Evolutionary conservation across 495 filamentous ascomycete genomes (phyloP).

Genomic region (Amorphotheca resinae): DNA sequence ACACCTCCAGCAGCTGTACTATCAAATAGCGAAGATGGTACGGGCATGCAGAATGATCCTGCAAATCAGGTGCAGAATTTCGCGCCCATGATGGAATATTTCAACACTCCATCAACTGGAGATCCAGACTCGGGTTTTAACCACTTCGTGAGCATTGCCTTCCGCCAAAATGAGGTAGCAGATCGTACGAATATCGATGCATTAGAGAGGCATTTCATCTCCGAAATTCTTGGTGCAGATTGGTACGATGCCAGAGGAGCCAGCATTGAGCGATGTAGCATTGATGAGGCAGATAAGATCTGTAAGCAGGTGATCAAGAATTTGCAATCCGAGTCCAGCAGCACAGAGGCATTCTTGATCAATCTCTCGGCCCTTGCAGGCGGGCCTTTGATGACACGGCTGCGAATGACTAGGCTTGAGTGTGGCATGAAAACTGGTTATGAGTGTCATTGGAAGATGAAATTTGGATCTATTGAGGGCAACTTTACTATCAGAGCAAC

Average conservation of each 20-base stretch:
- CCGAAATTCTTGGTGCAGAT: slow-evolving; percentile 26
- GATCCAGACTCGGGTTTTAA: slow-evolving; percentile 12
- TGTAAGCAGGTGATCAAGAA: slow-evolving; percentile 32
- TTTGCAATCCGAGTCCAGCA: slow-evolving; percentile 28
- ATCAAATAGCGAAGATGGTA: slow-evolving; percentile 41
- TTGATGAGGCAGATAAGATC: slow-evolving; percentile 36
- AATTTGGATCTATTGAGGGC: slow-evolving; percentile 31
- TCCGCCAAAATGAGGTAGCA: slow-evolving; percentile 14
- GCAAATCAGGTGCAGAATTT: neutral
- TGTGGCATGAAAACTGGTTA: slow-evolving; percentile 28
- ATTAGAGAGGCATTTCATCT: slow-evolving; percentile 33
- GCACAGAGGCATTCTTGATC: slow-evolving; percentile 37
- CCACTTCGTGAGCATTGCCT: slow-evolving; percentile 13
- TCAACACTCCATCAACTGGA: slow-evolving; percentile 4
- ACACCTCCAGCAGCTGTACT: slow-evolving; percentile 44
- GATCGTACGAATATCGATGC: slow-evolving; percentile 37
- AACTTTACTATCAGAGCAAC: slow-evolving; percentile 35
- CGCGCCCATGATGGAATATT: slow-evolving; percentile 17
- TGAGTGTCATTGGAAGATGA: slow-evolving; percentile 32
- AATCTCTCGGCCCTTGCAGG: slow-evolving; percentile 39
- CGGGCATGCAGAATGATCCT: slow-evolving; percentile 1
- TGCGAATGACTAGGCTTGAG: slow-evolving; percentile 28
- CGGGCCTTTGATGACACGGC: slow-evolving; percentile 30
- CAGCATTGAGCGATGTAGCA: slow-evolving; percentile 24
- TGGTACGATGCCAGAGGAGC: slow-evolving; percentile 32